phyloP scores from a whole-genome alignment of 108 stramenopile species.

The Ochromonas danica region DNA sequence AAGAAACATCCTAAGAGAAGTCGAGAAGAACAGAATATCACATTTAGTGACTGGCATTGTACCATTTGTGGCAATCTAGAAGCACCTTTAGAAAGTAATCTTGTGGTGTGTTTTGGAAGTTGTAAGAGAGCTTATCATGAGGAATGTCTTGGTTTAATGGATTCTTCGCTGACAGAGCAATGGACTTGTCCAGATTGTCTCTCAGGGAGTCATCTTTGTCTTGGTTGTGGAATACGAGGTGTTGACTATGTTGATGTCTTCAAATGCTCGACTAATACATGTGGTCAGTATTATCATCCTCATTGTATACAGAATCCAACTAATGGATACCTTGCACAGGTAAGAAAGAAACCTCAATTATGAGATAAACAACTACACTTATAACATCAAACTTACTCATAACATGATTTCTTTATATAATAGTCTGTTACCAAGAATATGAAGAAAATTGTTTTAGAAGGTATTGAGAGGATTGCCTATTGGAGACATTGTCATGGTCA shows the following conservation, averaged over 20 bases:
- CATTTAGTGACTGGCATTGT: constrained; percentile 9
- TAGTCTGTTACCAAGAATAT: constrained; percentile 56
- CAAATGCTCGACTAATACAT: background rate
- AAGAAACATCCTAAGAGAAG: no score
- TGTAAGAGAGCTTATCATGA: constrained; percentile 4
- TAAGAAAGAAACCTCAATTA: background rate
- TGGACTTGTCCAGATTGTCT: background rate
- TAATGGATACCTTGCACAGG: background rate
- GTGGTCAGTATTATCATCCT: background rate
- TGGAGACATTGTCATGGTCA: constrained; percentile 18
- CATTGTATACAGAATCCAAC: background rate
- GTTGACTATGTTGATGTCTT: background rate
- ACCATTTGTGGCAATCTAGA: constrained; percentile 1
- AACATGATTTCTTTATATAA: constrained; percentile 72
- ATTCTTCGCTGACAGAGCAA: background rate
- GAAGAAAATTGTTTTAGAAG: constrained; percentile 36
- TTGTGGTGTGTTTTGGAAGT: constrained; percentile 5
- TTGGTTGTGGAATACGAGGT: background rate
- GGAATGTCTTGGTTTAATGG: background rate
- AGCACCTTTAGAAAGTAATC: background rate
- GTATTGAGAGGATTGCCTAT: background rate
- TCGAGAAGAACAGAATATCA: no score
- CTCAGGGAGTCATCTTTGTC: background rate
- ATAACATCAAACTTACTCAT: constrained; percentile 47
- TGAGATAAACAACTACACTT: background rate